Evolutionary conservation across 2,329 filamentous ascomycete species (phyloP), one percentile per base, ranked within the genome.

Genomic region (Ambrosiella beaveri): DNA sequence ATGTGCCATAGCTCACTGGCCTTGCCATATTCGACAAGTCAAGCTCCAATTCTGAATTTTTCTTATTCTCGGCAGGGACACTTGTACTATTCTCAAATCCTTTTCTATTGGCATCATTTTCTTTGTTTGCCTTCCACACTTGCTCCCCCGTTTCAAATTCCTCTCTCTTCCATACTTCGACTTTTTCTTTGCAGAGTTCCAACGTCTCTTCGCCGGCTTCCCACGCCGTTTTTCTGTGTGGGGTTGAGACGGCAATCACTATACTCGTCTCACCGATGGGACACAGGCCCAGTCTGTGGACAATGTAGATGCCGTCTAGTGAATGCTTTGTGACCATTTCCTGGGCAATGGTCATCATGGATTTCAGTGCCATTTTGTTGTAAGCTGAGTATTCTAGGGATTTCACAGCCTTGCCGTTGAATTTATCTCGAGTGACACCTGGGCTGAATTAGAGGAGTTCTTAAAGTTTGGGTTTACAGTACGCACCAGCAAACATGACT

Each of bases 81-180:
- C 40, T 3, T n/a, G 44, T 39, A 11, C 13, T 45, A 8, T 44
- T 44, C 36, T 9, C 38, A 7, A 2, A 8, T 47, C n/a, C 39
- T 47, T 17, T 37, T 55, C 44, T 84, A 53, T 72, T 70, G 61
- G 75, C 73, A 37, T 37, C 39, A 8, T 85, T 86, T 70, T 95
- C 89, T 63, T 84, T 73, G 71, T 96, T 96, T 61, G 86, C 88
- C 71, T 88, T 83, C 90, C 90, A 96, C 50, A 93, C 78, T 6
- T 83, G 86, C 62, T 85, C 84, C 19, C 82, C 84, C 1, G 79
- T 84, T 51, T 78, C 81, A 74, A 96, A 96, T 68, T 88, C 85
- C 72, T 97, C 91, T 63, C 82, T 75, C 72, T 96, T 96, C 91
- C 91, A 96, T 47, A 98, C 84, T 73, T 98, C 93, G n/a, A 88